A percentile compares a stretch with the other conserved stretches of the same genome.
Conservation (phyloP, 306 rosid genomes). For the Pyrus betulifolia region DNA sequence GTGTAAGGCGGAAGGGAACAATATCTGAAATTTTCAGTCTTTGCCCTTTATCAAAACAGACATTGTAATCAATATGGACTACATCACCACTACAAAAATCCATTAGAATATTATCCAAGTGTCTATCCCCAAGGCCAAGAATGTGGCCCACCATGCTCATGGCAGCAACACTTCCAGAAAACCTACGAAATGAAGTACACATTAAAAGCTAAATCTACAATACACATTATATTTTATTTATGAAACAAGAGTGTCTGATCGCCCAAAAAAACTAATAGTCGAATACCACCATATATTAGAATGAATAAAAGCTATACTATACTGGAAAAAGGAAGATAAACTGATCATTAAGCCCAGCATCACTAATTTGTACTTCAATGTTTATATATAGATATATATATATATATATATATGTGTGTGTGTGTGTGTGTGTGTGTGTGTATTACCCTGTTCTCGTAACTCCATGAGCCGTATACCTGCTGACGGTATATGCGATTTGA, state of each 20-base stretch:
- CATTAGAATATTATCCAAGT: constrained; percentile 84
- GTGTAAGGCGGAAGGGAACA: constrained; percentile 97
- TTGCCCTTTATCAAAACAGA: constrained; percentile 89
- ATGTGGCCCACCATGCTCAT: constrained; percentile 98
- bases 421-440: too few relatives aligned
- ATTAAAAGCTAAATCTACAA: neutral
- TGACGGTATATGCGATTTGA: neutral
- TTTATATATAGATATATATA: neutral
- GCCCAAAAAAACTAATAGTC: neutral
- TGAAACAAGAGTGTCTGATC: neutral
- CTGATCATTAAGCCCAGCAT: neutral
- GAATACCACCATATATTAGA: neutral
- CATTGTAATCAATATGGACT: constrained; percentile 92
- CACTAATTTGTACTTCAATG: neutral
- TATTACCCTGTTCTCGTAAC: neutral
- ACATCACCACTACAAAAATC: constrained; percentile 87
- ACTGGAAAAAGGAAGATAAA: neutral
- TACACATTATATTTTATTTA: neutral
- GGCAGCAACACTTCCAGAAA: constrained; percentile 89
- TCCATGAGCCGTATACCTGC: neutral
- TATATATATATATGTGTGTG: too few relatives aligned
- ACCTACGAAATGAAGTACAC: constrained; percentile 44
- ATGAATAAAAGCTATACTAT: neutral
- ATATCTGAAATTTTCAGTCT: constrained; percentile 90
- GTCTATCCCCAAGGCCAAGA: constrained; percentile 93